Percentiles rank a stretch among this genome's conserved stretches.
phyloP scores from a whole-genome alignment of 306 rosid species.

The Lathyrus oleraceus region DNA sequence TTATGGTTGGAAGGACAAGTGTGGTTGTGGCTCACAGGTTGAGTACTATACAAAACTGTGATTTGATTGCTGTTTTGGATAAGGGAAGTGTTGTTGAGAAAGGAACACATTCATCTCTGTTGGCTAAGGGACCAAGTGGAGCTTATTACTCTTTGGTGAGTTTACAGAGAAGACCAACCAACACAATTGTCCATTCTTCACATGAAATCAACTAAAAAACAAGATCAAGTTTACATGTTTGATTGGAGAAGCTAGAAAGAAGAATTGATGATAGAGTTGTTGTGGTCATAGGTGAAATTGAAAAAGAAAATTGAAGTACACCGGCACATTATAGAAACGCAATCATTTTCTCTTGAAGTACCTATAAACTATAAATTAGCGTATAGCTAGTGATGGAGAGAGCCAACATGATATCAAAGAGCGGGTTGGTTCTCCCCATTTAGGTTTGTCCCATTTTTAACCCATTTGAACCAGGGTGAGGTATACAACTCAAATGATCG shows the following conservation, averaged over 20 bases:
- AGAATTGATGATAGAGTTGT: not conserved
- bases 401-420: too few species aligned
- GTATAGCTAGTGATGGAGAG: too few species aligned
- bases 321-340: too few species aligned
- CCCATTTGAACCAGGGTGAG: too few species aligned
- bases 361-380: too few species aligned
- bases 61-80: constrained; percentile 69
- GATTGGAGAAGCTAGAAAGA: not conserved
- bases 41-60: constrained; percentile 77
- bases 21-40: constrained; percentile 93
- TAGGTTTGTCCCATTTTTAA: too few species aligned
- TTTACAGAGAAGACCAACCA: constrained; percentile 50
- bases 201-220: constrained; percentile 24
- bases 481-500: too few species aligned
- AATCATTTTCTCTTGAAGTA: too few species aligned
- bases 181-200: not conserved
- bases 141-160: constrained; percentile 65
- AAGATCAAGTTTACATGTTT: not conserved
- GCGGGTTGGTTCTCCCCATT: too few species aligned
- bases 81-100: constrained; percentile 78
- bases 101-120: constrained; percentile 65
- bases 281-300: not conserved
- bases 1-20: constrained; percentile 92
- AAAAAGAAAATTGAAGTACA: not conserved
- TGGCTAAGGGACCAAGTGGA: constrained; percentile 63